Base-by-base conservation (phyloP, 306 rosid species). In the Albizia julibrissin region DNA sequence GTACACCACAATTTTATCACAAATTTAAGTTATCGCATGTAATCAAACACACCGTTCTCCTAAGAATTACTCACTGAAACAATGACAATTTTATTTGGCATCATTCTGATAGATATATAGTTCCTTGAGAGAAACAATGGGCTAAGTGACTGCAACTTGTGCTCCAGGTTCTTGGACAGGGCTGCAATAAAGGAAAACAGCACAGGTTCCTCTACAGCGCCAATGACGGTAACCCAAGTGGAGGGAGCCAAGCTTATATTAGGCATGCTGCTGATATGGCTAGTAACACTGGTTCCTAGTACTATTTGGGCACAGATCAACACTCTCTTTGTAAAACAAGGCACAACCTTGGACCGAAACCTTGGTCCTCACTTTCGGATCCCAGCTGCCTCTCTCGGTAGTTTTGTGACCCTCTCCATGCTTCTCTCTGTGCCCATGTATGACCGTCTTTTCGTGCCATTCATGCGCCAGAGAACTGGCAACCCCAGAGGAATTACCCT, bases 281-380 rank as follows among this genome's bases (percentile, higher is more conserved):
- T 90, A 5, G 87, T 91, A 44, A 93, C 91, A 44, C 79, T 95
- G 72, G 81, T 93, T 43, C 99, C 99, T 1, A 91, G 98, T 92
- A 87, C 77, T 11, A 92, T 93, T 89, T n/a, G 91, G 79, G 99
- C 99, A 56, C 98, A 93, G 46, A 73, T 86, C 71, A 82, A 89
- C 84, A 95, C 99, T 44, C 87, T 95, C 8, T 95, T 93, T 84
- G 87, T 95, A 80, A 95, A 90, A 85, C 99, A 95, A 88, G 97
- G 99, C 68, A 93, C 96, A 56, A 95, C 99, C 46, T 88, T 95
- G 3, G 85, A 93, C 72, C 77, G 97, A 83, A 78, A 76, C 78
- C 37, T 95, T 6, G 97, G 97, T 22, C 70, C 81, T 37, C 31
- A 70, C 69, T 93, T 93, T 80, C 73, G 86, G 33, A 92, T 95